Evolutionary conservation across 208 protist genomes (phyloP), one percentile per base, ranked within the genome.

Genomic region (Trypanosoma lewisi): DNA sequence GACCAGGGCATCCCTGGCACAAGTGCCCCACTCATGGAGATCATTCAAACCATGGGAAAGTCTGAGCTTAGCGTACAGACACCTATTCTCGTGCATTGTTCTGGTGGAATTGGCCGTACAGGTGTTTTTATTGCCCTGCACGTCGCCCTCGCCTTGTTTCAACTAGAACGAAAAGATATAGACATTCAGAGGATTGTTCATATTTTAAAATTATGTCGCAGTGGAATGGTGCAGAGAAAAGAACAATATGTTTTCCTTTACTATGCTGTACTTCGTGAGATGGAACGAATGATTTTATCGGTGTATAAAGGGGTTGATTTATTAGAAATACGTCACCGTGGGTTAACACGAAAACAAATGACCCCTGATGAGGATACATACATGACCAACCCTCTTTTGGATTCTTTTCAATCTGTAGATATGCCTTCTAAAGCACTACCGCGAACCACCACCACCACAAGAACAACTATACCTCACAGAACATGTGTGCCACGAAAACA

Each of bases 111-210:
- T 17, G 89, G 89, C n/a, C 80, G 89, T 25, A 95, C 89, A 17
- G 87, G 87, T 27, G 83, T 91, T n/a, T 94, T 94, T 44, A 88
- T 94, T 52, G 79, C 69, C 48, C 67, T 94, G 64, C 89, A 95
- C 73, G 67, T 91, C 23, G 63, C 73, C 2, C 77, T 92, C 23
- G 80, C 77, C 3, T 79, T 89, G 73, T 89, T 94, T 65, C 78
- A 88, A 60, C 70, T 86, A 11, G 75, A 84, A 58, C 73, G 68
- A 14, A 56, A 73, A 53, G 62, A 75, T 34, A 78, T 94, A 21
- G 78, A 69, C 61, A 75, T 91, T n/a, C 63, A 71, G 30, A 65
- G 64, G 37, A 83, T 88, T 50, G 84, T 91, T 14, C 71, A 78
- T 27, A 81, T 74, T 44, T 53, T 94, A 34, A 91, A 89, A 63